phyloP scores from a whole-genome alignment of 257 asterid species.

The Nicotiana attenuata region DNA sequence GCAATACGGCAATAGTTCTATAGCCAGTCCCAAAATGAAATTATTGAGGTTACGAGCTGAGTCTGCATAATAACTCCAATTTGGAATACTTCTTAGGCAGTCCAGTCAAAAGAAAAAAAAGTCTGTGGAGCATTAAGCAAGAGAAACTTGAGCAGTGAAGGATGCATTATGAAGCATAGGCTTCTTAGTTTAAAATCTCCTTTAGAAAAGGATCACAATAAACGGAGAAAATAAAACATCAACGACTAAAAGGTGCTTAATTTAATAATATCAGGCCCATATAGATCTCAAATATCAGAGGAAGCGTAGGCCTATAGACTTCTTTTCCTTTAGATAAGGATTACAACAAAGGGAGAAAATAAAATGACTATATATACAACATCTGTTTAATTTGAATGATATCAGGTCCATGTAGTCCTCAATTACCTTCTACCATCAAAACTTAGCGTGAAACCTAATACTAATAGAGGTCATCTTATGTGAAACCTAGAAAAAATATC shows the following conservation, averaged over 20 bases:
- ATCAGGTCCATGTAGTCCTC: background rate
- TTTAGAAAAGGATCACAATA: background rate
- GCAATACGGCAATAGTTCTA: background rate
- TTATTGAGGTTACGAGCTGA: background rate
- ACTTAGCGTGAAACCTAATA: background rate
- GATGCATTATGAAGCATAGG: background rate
- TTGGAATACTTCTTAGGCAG: background rate
- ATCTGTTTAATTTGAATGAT: background rate
- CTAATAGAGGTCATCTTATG: background rate
- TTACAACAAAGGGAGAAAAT: background rate
- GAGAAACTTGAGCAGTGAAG: slow-evolving; percentile 1
- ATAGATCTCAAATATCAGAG: background rate
- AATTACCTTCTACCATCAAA: background rate
- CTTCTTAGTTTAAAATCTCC: background rate
- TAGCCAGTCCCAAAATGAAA: background rate
- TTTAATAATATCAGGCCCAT: background rate
- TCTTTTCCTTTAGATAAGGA: background rate
- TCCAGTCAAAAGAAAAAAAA: background rate
- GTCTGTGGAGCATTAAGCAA: background rate
- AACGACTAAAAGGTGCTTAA: background rate
- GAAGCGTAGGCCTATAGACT: background rate
- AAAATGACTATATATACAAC: background rate
- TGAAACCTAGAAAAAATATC: background rate
- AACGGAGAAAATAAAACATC: background rate
- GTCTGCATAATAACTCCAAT: background rate